Base-by-base conservation (phyloP, 495 filamentous ascomycete genomes). In the Penicillium goetzii region DNA sequence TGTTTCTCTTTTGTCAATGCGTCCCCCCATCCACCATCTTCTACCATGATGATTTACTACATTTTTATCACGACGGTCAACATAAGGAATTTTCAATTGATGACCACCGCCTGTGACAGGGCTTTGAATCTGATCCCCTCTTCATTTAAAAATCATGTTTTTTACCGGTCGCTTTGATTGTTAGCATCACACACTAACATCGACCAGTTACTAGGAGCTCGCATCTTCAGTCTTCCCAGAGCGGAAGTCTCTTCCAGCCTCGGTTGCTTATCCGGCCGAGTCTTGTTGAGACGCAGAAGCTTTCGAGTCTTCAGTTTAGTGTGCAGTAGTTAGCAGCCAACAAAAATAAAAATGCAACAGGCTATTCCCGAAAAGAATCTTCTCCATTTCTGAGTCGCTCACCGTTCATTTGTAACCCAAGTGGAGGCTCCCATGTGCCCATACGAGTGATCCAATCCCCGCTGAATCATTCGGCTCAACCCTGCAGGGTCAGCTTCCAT, bases 61-160 rank as follows among this genome's bases (percentile, higher is more conserved):
- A 82, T 79, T 77, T 55, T 88, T 88, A 89, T 97, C 92, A 97
- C 93, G 92, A 97, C 92, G 92, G 92, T 97, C 92, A 91, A 89
- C 93, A 91, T 94, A 97, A 86, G 72, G 78, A 67, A 68, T 76
- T 84, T 84, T 83, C 86, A 85, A 81, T 91, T 96, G 92, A 93
- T 93, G 92, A 94, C 83, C 89, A 81, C 81, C 65, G 89, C 91
- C 91, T 86, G 85, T 93, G 91, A 95, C 92, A 89, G 81, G 92
- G 91, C 89, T 79, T 79, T 34, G 68, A 72, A 82, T 83, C 88
- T 91, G 88, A 89, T 74, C 80, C 59, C 58, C 51, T 54, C 12
- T 62, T 51, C 40, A 28, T 26, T 58, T 58, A 64, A 52, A 55
- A 15, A n/a, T n/a, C 36, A 60, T 70, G 25, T 55, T 62, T 52